phyloP scores from a whole-genome alignment of 345 rosid genomes.

The Clausena lansium region DNA sequence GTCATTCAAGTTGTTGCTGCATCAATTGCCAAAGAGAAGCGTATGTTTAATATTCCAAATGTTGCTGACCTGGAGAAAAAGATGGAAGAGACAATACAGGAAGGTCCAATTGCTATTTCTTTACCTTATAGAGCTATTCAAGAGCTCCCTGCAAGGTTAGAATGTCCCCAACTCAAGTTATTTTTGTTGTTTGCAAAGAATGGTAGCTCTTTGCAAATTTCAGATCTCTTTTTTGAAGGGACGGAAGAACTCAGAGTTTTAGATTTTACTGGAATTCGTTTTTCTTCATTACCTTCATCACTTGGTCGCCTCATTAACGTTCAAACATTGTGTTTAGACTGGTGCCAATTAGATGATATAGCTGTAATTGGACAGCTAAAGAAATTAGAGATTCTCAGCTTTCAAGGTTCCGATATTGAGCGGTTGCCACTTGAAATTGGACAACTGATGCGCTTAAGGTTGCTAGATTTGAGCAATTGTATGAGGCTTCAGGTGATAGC shows the following conservation, averaged over 20 bases:
- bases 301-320: background rate
- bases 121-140: background rate
- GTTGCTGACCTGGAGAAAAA: background rate
- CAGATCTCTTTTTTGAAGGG: background rate
- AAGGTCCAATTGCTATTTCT: background rate
- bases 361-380: background rate
- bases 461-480: background rate
- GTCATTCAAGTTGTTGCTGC: background rate
- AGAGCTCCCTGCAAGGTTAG: conserved; percentile 11
- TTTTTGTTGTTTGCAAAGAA: rapidly evolving
- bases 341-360: rapidly evolving
- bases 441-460: no score
- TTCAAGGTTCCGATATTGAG: background rate
- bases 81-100: background rate
- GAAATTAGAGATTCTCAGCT: background rate
- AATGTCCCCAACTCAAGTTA: conserved; percentile 11
- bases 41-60: background rate
- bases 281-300: background rate
- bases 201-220: rapidly evolving
- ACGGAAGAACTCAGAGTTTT: background rate
- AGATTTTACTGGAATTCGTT: rapidly evolving
- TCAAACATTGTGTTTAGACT: background rate
- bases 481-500: background rate
- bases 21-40: conserved; percentile 6
- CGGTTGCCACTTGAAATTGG: background rate